phyloP scores from a whole-genome alignment of 352 stramenopile species.

The Globisporangium yorkense region DNA sequence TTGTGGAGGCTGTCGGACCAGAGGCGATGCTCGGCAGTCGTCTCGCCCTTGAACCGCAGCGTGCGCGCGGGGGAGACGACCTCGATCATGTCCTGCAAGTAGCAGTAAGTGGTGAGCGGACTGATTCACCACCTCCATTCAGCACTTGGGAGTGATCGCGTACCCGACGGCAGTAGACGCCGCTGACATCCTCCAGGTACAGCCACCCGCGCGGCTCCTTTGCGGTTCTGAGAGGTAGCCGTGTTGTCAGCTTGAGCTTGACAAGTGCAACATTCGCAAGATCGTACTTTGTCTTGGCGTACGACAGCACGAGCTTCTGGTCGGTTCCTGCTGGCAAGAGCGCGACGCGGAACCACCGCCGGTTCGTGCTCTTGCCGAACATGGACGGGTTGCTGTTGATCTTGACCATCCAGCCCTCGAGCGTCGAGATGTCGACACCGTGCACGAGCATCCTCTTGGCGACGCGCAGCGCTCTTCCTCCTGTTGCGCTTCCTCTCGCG shows the following conservation, averaged over 20 bases:
- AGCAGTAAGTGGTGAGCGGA: not conserved
- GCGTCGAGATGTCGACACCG: conserved; percentile 74
- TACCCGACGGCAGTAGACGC: conserved; percentile 67
- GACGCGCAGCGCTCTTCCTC: too few relatives aligned
- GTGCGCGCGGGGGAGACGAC: conserved; percentile 69
- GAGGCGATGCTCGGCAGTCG: conserved; percentile 60
- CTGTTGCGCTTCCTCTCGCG: too few relatives aligned
- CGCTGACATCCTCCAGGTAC: conserved; percentile 71
- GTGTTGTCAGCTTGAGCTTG: too few relatives aligned
- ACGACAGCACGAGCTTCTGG: conserved; percentile 71
- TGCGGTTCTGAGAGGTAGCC: conserved; percentile 29
- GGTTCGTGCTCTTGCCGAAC: conserved; percentile 72
- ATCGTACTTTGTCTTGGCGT: conserved; percentile 73
- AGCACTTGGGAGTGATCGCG: not conserved
- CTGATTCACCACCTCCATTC: not conserved
- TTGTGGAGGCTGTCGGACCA: conserved; percentile 79
- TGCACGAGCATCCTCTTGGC: conserved; percentile 35
- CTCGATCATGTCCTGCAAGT: conserved; percentile 70
- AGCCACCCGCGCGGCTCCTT: conserved; percentile 78
- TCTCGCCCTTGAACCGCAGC: conserved; percentile 77
- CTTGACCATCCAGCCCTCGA: conserved; percentile 84
- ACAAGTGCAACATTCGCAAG: not conserved
- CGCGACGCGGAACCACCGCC: conserved; percentile 73
- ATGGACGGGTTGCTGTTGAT: conserved; percentile 82
- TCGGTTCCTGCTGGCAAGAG: conserved; percentile 39